These are phyloP conservation scores for Populus hybrid DNA, from an alignment of 441 rosid species.

Conservation along the genomic window DNA sequence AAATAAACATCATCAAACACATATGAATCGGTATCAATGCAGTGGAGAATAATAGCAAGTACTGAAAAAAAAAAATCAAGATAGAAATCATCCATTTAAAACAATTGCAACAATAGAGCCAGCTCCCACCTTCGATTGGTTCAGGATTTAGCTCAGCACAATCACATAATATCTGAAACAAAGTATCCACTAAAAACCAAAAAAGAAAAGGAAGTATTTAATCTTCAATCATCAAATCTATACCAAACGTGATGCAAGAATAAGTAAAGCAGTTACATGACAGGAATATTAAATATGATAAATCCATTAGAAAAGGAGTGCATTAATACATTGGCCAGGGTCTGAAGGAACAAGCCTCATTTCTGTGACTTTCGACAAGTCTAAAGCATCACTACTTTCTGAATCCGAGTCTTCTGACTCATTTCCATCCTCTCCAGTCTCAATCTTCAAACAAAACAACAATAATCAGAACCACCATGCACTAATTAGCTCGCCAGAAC, in stretches of 20 bases:
- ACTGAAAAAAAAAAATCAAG: not conserved
- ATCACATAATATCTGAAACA: conserved; percentile 82
- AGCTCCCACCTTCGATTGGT: conserved; percentile 58
- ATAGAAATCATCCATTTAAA: not conserved
- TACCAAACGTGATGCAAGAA: not conserved
- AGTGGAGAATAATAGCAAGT: not conserved
- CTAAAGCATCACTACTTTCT: conserved; percentile 46
- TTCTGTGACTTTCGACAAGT: conserved; percentile 64
- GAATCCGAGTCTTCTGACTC: conserved; percentile 57
- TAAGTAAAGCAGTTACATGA: not conserved
- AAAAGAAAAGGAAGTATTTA: not conserved
- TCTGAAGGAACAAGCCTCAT: conserved; percentile 96
- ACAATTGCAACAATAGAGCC: not conserved
- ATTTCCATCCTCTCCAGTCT: conserved; percentile 54
- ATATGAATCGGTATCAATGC: not conserved
- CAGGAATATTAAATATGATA: conserved; percentile 6
- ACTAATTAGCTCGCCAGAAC: not conserved
- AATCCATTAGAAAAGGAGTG: not conserved
- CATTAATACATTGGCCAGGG: conserved; percentile 55
- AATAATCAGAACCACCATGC: conserved; percentile 9
- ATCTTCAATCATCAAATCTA: not conserved
- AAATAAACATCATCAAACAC: conserved; percentile 9
- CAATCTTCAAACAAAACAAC: conserved; percentile 51
- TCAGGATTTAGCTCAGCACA: conserved; percentile 97
- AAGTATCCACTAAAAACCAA: conserved; percentile 60